Evolutionary conservation across 192 early-diverging fungal species (phyloP).

Genomic region (Rhizophagus sp.): DNA sequence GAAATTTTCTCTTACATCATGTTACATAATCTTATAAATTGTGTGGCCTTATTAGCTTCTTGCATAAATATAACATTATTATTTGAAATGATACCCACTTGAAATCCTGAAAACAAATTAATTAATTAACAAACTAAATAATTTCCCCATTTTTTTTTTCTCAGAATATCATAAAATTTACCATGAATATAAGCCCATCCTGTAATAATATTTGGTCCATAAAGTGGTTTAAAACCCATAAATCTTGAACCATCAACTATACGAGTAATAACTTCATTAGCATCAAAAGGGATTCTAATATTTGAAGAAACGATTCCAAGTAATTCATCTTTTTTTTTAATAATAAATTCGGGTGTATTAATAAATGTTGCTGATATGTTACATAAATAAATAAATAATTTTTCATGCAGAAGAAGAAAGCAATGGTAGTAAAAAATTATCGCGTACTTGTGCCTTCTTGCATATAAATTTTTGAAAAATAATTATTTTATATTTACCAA

Average conservation of each 20-base stretch:
- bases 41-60: conserved; percentile 69
- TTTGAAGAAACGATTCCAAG: conserved; percentile 67
- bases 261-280: conserved; percentile 64
- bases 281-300: conserved; percentile 65
- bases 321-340: conserved; percentile 52
- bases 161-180: neutral
- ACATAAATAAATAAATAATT: neutral
- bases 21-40: conserved; percentile 70
- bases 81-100: conserved; percentile 67
- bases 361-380: too few relatives aligned
- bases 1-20: conserved; percentile 41
- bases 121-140: neutral
- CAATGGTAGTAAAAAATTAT: too few relatives aligned
- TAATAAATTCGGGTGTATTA: too few relatives aligned
- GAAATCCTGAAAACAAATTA: conserved; percentile 37
- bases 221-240: conserved; percentile 64
- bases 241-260: conserved; percentile 69
- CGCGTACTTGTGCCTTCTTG: too few relatives aligned
- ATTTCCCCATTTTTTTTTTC: neutral
- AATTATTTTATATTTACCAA: conserved; percentile 33
- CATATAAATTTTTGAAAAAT: too few relatives aligned
- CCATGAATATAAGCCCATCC: conserved; percentile 69
- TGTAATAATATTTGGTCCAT: conserved; percentile 62
- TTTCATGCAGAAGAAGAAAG: neutral
- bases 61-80: conserved; percentile 64